Evolutionary conservation across 495 filamentous ascomycete species (phyloP).

Genomic region (Hyaloscypha variabilis): DNA sequence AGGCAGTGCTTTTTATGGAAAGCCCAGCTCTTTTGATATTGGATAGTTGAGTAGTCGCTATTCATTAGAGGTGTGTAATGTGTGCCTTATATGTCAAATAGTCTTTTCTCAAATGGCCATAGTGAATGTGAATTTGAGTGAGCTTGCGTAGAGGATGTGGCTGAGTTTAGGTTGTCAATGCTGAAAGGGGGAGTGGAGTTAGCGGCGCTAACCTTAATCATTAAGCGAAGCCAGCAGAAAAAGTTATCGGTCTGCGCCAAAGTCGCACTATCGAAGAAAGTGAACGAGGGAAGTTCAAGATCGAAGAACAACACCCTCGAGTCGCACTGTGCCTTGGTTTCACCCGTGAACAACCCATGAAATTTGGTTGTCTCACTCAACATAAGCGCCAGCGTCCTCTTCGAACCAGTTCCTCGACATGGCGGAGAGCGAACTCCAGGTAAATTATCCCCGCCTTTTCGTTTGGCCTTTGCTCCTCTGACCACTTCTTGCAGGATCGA

Average conservation of each 20-base stretch:
- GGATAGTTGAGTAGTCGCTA: not conserved
- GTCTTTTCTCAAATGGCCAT: not conserved
- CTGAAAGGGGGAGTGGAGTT: not conserved
- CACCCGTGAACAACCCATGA: not conserved
- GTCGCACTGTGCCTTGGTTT: not conserved
- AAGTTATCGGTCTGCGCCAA: not conserved
- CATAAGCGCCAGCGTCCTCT: not conserved
- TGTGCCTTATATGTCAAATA: not conserved
- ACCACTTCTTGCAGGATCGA: conserved; percentile 63
- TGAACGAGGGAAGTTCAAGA: conserved; percentile 14
- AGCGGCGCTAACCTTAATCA: not conserved
- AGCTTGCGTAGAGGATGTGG: not conserved
- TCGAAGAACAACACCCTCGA: not conserved
- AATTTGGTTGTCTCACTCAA: not conserved
- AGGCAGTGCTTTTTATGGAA: not conserved
- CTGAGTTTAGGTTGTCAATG: conserved; percentile 1
- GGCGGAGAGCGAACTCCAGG: conserved; percentile 30
- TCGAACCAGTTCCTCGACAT: conserved; percentile 13
- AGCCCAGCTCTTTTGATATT: not conserved
- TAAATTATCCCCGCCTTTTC: conserved; percentile 29
- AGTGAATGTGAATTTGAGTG: too few relatives aligned
- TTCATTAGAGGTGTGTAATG: not conserved
- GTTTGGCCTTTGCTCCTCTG: conserved; percentile 19
- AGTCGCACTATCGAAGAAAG: conserved; percentile 3
- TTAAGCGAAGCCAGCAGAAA: not conserved